phyloP scores from a whole-genome alignment of 805 yeast genomes.

The Isabelozyma rhagii region DNA sequence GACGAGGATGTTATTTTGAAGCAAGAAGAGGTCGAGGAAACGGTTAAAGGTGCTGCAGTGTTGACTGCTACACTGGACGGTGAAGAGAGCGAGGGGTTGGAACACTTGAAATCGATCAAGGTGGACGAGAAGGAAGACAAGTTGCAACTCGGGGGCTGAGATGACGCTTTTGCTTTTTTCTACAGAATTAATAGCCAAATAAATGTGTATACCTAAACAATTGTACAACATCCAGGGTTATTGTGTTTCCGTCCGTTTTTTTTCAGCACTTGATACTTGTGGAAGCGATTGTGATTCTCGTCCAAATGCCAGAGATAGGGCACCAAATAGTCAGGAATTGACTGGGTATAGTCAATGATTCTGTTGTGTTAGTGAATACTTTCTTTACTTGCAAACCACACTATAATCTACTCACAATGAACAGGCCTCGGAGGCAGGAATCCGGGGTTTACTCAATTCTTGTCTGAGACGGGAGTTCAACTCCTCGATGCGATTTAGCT shows the following conservation, averaged over 20 bases:
- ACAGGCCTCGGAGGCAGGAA: constrained; percentile 63
- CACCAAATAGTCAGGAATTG: constrained; percentile 46
- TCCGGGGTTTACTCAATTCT: constrained; percentile 52
- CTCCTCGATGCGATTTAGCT: constrained; percentile 58
- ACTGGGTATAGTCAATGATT: constrained; percentile 41
- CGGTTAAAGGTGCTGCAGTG: no score
- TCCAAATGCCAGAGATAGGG: constrained; percentile 42
- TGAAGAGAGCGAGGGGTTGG: constrained; percentile 20
- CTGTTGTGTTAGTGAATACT: constrained; percentile 11
- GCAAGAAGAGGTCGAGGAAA: no score
- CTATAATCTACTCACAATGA: constrained; percentile 26
- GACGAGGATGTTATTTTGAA: no score
- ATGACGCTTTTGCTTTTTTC: no score
- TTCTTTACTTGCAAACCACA: not conserved
- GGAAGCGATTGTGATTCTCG: constrained; percentile 31
- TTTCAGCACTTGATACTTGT: constrained; percentile 18
- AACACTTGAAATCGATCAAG: constrained; percentile 44
- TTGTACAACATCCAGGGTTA: constrained; percentile 27
- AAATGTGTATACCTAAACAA: constrained; percentile 13
- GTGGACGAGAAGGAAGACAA: constrained; percentile 45
- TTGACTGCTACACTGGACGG: no score
- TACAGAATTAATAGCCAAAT: no score
- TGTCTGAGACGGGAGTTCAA: constrained; percentile 52
- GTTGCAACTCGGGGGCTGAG: constrained; percentile 42
- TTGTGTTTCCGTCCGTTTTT: not conserved